Evolutionary conservation across 139 green algal genomes (phyloP).

Genomic region (Parachlorella kessleri): DNA sequence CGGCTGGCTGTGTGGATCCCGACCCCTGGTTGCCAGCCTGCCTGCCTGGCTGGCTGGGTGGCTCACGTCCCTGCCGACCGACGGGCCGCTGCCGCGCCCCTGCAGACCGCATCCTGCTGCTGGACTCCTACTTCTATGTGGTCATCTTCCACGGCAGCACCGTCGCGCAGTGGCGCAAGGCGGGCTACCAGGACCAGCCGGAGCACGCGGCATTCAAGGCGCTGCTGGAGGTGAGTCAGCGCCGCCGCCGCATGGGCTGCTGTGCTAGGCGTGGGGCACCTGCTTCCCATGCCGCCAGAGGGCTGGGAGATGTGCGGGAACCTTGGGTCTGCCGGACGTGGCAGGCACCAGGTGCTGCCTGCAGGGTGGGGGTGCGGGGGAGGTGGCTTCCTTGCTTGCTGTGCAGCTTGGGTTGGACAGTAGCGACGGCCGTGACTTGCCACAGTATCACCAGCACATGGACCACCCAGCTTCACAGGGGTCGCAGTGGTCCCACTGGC

Average conservation of each 20-base stretch:
- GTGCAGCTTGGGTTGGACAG: no score
- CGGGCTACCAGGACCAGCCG: slow-evolving; percentile 82
- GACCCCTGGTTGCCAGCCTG: no score
- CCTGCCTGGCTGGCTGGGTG: no score
- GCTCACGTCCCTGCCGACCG: no score
- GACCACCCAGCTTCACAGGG: no score
- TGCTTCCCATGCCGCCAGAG: background rate
- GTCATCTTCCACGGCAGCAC: slow-evolving; percentile 94
- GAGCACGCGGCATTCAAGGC: slow-evolving; percentile 92
- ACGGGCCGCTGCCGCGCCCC: no score
- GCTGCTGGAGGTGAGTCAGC: slow-evolving; percentile 72
- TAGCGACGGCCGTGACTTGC: no score
- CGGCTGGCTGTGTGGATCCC: no score
- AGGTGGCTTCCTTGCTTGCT: no score
- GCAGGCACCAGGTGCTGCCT: background rate
- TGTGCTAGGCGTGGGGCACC: background rate
- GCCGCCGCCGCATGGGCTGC: slow-evolving; percentile 25
- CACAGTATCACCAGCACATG: no score
- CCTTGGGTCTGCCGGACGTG: background rate
- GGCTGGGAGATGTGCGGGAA: background rate
- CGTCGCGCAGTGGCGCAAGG: slow-evolving; percentile 93
- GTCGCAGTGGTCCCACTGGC: no score
- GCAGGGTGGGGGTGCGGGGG: no score
- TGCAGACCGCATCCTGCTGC: slow-evolving; percentile 89
- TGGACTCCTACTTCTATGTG: slow-evolving; percentile 98